A percentile compares a stretch with the other conserved stretches of the same genome.
Evolutionary conservation across 2,329 filamentous ascomycete species (phyloP).

Genomic region (Dothideomycetidae sp.): DNA sequence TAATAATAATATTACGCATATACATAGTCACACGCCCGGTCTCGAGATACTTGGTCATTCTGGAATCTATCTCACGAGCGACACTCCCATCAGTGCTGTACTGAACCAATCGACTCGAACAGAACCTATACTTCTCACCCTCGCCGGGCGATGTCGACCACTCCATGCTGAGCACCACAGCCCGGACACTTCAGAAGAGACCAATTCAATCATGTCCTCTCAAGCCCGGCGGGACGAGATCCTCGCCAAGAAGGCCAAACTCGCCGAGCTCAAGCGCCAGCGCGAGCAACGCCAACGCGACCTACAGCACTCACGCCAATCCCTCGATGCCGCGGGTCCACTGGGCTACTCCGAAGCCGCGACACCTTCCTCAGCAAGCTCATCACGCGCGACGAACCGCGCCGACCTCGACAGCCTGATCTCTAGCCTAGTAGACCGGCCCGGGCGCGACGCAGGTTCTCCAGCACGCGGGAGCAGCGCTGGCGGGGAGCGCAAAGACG

Average conservation of each 20-base stretch:
- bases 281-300: constrained; percentile 71
- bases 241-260: constrained; percentile 87
- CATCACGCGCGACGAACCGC: constrained; percentile 53
- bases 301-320: constrained; percentile 51
- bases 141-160: too few relatives aligned
- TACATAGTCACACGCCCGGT: too few relatives aligned
- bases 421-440: constrained; percentile 63
- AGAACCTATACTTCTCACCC: too few relatives aligned
- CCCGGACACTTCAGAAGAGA: too few relatives aligned
- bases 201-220: constrained; percentile 18
- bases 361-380: constrained; percentile 52
- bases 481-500: constrained; percentile 15
- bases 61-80: too few relatives aligned
- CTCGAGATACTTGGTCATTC: too few relatives aligned
- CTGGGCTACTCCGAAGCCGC: constrained; percentile 9
- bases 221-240: constrained; percentile 88
- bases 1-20: too few relatives aligned
- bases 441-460: constrained; percentile 22
- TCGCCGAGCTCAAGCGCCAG: constrained; percentile 89
- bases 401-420: constrained; percentile 76
- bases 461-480: constrained; percentile 4
- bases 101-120: too few relatives aligned
- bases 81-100: too few relatives aligned
- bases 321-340: constrained; percentile 5
- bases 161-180: too few relatives aligned